Evolutionary conservation across 2,329 filamentous ascomycete species (phyloP).

Genomic region (Colletotrichum trifolii): DNA sequence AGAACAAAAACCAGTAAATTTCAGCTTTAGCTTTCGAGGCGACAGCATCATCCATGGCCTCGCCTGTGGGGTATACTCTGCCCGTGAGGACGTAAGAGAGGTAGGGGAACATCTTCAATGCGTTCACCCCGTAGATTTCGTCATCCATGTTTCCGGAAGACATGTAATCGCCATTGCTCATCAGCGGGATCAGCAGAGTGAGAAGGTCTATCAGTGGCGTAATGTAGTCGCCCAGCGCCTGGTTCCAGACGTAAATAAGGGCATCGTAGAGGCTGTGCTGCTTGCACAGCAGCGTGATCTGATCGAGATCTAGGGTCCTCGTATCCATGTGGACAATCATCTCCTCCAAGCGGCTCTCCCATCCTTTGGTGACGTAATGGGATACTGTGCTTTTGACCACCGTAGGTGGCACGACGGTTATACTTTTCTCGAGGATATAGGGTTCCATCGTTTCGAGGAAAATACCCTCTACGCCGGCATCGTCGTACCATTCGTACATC

Average conservation of each 20-base stretch:
- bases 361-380: constrained; percentile 81
- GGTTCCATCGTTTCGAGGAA: constrained; percentile 92
- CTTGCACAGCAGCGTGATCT: constrained; percentile 90
- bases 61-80: constrained; percentile 89
- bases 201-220: constrained; percentile 89
- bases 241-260: constrained; percentile 96
- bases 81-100: constrained; percentile 92
- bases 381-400: constrained; percentile 88
- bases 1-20: constrained; percentile 94
- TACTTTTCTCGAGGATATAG: constrained; percentile 82
- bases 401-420: constrained; percentile 80
- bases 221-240: constrained; percentile 87
- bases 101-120: constrained; percentile 93
- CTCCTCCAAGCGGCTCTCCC: constrained; percentile 86
- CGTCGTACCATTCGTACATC: constrained; percentile 90
- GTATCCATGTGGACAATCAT: constrained; percentile 95
- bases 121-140: constrained; percentile 74
- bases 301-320: constrained; percentile 90
- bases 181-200: constrained; percentile 71
- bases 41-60: constrained; percentile 76
- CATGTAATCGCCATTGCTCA: constrained; percentile 64
- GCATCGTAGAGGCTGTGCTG: constrained; percentile 94
- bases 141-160: constrained; percentile 67
- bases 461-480: constrained; percentile 75
- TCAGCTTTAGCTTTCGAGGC: constrained; percentile 84